Percentiles rank a stretch among this genome's conserved stretches.
Conservation (phyloP, 2,329 filamentous ascomycete genomes). For the Camillea tinctor region DNA sequence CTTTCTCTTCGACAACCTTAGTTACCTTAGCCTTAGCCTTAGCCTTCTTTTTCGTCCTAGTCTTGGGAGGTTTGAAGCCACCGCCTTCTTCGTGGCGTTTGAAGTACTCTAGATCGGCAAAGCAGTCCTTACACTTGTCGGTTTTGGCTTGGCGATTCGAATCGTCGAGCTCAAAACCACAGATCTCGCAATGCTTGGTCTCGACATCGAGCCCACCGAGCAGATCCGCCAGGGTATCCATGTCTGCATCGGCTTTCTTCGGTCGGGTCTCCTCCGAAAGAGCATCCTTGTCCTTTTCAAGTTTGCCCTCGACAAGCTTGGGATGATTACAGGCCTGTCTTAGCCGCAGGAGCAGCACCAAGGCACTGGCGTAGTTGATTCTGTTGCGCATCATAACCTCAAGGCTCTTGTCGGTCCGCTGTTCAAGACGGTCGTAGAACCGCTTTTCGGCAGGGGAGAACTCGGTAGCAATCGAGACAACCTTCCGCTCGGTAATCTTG, state of each 20-base stretch:
- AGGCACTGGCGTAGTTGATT: constrained; percentile 87
- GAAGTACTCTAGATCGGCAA: constrained; percentile 68
- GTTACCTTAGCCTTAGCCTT: constrained; percentile 32
- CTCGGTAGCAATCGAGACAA: constrained; percentile 74
- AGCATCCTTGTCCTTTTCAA: constrained; percentile 85
- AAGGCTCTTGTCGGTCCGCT: constrained; percentile 81
- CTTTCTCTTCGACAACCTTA: constrained; percentile 32
- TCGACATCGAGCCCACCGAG: constrained; percentile 81
- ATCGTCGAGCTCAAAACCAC: constrained; percentile 64
- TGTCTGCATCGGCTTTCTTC: constrained; percentile 57
- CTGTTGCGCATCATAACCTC: constrained; percentile 84
- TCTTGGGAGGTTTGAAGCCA: constrained; percentile 38
- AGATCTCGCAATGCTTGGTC: constrained; percentile 79
- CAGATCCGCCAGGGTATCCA: constrained; percentile 82
- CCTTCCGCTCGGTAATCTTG: constrained; percentile 87
- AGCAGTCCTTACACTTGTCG: constrained; percentile 70
- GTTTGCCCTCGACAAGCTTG: constrained; percentile 78
- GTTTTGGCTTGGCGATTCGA: constrained; percentile 41
- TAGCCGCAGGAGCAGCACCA: constrained; percentile 86
- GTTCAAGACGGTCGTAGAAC: constrained; percentile 83
- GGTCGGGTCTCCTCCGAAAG: constrained; percentile 61
- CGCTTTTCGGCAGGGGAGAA: constrained; percentile 77
- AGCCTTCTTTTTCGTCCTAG: constrained; percentile 35
- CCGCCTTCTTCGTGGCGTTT: constrained; percentile 45
- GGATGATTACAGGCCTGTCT: constrained; percentile 95